Evolutionary conservation across 306 rosid genomes (phyloP).

Genomic region (Malus sylvestris): DNA sequence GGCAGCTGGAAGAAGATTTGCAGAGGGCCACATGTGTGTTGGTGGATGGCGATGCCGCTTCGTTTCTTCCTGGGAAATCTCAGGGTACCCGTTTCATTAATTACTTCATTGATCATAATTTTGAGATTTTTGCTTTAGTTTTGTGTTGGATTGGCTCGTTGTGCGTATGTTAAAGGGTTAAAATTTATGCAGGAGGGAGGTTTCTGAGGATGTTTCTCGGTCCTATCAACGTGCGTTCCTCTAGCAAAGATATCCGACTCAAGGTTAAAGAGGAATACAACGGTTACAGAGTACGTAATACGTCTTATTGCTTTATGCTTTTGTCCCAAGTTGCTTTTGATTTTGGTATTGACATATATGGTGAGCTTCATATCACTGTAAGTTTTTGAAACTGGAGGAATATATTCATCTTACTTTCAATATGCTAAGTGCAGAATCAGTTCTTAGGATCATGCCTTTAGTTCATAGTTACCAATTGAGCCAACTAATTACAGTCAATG

Average conservation of each 20-base stretch:
- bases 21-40: slow-evolving; percentile 68
- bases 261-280: slow-evolving; percentile 99
- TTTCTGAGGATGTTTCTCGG: slow-evolving; percentile 93
- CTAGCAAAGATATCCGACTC: slow-evolving; percentile 75
- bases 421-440: background rate
- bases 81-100: slow-evolving; percentile 42
- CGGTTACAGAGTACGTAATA: slow-evolving; percentile 59
- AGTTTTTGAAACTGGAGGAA: background rate
- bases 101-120: background rate
- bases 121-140: background rate
- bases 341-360: background rate
- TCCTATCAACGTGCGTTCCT: slow-evolving; percentile 87
- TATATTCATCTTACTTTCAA: background rate
- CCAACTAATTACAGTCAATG: background rate
- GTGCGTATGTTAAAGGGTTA: background rate
- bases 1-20: slow-evolving; percentile 82
- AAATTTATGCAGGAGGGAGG: slow-evolving; percentile 31
- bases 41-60: slow-evolving; percentile 78
- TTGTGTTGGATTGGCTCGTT: background rate
- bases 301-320: background rate
- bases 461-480: background rate
- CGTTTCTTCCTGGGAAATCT: slow-evolving; percentile 66
- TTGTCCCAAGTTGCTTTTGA: background rate
- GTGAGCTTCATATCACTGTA: background rate
- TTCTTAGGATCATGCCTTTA: background rate